Base-by-base conservation (phyloP, 805 yeast species). In the Wickerhamomyces ciferrii region DNA sequence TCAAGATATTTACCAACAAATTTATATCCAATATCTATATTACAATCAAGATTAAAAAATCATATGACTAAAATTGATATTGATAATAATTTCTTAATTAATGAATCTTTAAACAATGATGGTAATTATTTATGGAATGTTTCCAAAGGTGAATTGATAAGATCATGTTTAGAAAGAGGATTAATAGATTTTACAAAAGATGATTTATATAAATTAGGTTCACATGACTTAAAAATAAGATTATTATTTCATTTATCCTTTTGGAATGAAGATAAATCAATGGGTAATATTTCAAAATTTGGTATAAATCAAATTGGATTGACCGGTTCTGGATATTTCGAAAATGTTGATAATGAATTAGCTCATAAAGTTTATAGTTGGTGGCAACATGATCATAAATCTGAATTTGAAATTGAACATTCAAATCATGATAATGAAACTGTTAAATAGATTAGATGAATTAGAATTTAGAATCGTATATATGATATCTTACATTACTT, bases 81-180 rank as follows among this genome's bases (percentile, higher is more conserved):
- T 23, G 85, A 83, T 54, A 81, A 83, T 59, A 76, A 75, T 42
- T 55, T 70, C 35, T 48, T 67, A 7, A 14, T 65, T 9, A 43
- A 66, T 18, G 35, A n/a, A 31, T 4, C 5, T 3, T 49, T 45
- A 2, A 34, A n/a, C n/a, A n/a, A 39, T 25, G 66, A 63, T 42
- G 71, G 70, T 24, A 65, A 31, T 17, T 41, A 70, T 39, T 56
- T 80, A 0, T 75, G 81, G 75, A 59, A 65, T 36, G 54, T 84
- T 46, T 61, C 68, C 32, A 64, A 67, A 25, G 68, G 68, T 48
- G 90, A 84, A 58, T 57, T 83, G 32, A 64, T 80, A 2, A 61
- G 69, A 40, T 74, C 79, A 7, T 75, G 85, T 50, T 53, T 80
- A 37, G 81, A 79, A 49, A 69, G 90, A 47, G 81, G 80, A 24